Conservation (phyloP, 768 basidiomycete genomes). For the Zangia roseola region DNA sequence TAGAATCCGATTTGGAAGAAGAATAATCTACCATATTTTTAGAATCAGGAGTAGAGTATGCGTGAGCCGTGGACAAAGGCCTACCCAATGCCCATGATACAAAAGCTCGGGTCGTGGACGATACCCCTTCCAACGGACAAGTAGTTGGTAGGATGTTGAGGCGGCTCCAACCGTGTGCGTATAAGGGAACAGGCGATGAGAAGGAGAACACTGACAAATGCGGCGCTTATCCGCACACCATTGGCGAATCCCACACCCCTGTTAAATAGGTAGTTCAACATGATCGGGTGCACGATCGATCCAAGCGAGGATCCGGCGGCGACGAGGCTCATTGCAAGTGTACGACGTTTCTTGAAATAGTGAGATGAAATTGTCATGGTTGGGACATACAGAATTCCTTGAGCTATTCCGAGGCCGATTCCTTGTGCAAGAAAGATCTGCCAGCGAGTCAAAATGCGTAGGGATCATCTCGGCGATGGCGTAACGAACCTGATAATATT, state of each 20-base stretch:
- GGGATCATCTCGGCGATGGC: neutral
- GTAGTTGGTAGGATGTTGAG: constrained; percentile 15
- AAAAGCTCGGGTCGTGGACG: constrained; percentile 15
- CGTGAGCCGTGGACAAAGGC: neutral
- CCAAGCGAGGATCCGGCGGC: constrained; percentile 38
- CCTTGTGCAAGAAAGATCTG: constrained; percentile 53
- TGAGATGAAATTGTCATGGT: constrained; percentile 43
- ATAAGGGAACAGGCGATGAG: constrained; percentile 32
- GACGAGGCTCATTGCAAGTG: constrained; percentile 44
- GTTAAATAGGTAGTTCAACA: constrained; percentile 31
- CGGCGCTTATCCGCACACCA: constrained; percentile 50
- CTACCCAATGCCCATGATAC: constrained; percentile 21
- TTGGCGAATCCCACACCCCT: constrained; percentile 38
- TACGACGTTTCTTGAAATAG: constrained; percentile 41
- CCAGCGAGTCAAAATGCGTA: neutral
- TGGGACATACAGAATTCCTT: constrained; percentile 48
- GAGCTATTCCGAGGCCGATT: constrained; percentile 43
- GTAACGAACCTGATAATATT: constrained; percentile 42
- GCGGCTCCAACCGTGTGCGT: constrained; percentile 41
- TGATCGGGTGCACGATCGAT: constrained; percentile 24
- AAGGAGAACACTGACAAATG: constrained; percentile 37
- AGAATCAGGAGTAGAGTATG: neutral
- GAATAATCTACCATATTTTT: constrained; percentile 7
- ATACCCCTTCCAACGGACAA: constrained; percentile 14
- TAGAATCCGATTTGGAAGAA: constrained; percentile 40